A percentile compares a stretch with the other conserved stretches of the same genome.
phyloP scores from a whole-genome alignment of 176 grass and related monocot species.

The Triticum aestivum region IWGSC_CS_RefSeq_v2.1 NC_057799.1:245189456-245189955 shows the following conservation, averaged over 20 bases:
- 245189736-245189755: not conserved
- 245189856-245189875: not conserved
- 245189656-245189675: not conserved
- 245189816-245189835: not conserved
- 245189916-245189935: not conserved
- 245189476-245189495: too few species aligned
- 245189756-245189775: too few species aligned
- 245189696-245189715: not conserved
- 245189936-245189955: not conserved
- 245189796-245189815: not conserved
- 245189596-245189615: not conserved
- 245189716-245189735: not conserved
- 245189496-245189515: not conserved
- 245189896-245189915: not conserved
- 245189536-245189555: too few species aligned
- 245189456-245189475: conserved; percentile 20
- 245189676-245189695: not conserved
- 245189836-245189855: not conserved
- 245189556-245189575: not conserved
- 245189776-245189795: too few species aligned
- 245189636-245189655: not conserved
- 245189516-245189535: not conserved
- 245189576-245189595: not conserved
- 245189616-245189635: not conserved
- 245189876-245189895: not conserved